Base-by-base conservation (phyloP, 2,329 filamentous ascomycete genomes). In the Pseudocercospora vitis region DNA sequence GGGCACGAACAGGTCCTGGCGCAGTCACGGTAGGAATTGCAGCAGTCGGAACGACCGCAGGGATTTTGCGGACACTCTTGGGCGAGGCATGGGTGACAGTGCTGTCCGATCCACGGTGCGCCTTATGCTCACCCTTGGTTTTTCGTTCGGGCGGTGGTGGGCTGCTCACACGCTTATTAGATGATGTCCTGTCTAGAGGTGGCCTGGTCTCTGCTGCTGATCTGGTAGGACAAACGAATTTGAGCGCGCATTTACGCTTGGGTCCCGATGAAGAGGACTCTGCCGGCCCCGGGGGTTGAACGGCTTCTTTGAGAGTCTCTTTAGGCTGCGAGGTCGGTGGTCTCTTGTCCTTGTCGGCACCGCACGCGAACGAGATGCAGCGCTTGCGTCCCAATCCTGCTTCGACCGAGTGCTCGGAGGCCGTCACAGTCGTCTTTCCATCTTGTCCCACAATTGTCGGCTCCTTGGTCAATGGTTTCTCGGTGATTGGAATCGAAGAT, bases 321-420 rank as follows among this genome's bases (percentile, higher is more conserved):
- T 63, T 62, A 9, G 60, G 56, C n/a, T 65, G 64, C 49, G 63
- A 60, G 19, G 71, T 66, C 21, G 72, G 68, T 47, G 74, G 70
- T 59, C 76, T 77, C 24, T 71, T 64, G 21, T 74, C 73, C 6
- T 83, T 78, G 67, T 86, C 88, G 31, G 81, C 81, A 40, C 52
- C 52, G 69, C 92, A 97, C 28, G 90, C 91, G 70, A 97, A 97
- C 55, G 88, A 92, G 63, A 97, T 96, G 71, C 89, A 92, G 56
- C 91, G 84, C 75, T 91, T 96, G 66, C 89, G 87, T 45, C 84
- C 86, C 48, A 85, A 73, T 8, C 76, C 78, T n/a, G 79, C 81
- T 66, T 86, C 84, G 1, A 87, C 76, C 28, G 78, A 75, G 11
- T 81, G 76, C 65, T 87, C 82, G 3, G 65, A 53, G 37, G 64